Conservation (phyloP, 1,284 basidiomycete species). For the Malassezia nana region DNA sequence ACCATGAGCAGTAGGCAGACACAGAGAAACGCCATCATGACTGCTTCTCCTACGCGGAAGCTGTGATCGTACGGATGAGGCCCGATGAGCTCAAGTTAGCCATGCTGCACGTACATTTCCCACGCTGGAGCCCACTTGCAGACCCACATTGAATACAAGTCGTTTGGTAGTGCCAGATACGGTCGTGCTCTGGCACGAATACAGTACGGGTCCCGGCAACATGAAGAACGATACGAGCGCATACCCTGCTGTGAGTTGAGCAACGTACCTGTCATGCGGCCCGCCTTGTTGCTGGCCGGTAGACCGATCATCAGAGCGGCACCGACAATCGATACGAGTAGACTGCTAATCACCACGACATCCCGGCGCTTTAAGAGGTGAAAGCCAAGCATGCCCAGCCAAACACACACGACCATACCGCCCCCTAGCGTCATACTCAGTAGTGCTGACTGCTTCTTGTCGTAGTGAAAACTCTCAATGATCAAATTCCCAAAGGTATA, state of each 20-base stretch:
- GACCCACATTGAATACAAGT: constrained; percentile 30
- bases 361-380: constrained; percentile 22
- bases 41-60: constrained; percentile 21
- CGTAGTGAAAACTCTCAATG: constrained; percentile 39
- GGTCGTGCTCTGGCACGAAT: constrained; percentile 22
- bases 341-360: constrained; percentile 29
- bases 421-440: constrained; percentile 39
- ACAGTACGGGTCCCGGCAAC: constrained; percentile 26
- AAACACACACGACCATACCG: constrained; percentile 29
- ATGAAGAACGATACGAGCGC: constrained; percentile 25
- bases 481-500: constrained; percentile 39
- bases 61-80: constrained; percentile 2
- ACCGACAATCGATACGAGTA: constrained; percentile 28
- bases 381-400: constrained; percentile 25
- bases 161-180: constrained; percentile 41
- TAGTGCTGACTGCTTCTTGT: constrained; percentile 31
- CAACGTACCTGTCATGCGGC: constrained; percentile 7
- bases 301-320: constrained; percentile 12
- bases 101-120: constrained; percentile 31
- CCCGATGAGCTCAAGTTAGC: not conserved
- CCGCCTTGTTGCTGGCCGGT: not conserved
- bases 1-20: constrained; percentile 21
- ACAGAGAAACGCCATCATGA: constrained; percentile 38
- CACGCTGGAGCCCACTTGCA: constrained; percentile 34
- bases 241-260: not conserved